Evolutionary conservation across 352 stramenopile genomes (phyloP).

Genomic region (Pythium phragmiticola): DNA sequence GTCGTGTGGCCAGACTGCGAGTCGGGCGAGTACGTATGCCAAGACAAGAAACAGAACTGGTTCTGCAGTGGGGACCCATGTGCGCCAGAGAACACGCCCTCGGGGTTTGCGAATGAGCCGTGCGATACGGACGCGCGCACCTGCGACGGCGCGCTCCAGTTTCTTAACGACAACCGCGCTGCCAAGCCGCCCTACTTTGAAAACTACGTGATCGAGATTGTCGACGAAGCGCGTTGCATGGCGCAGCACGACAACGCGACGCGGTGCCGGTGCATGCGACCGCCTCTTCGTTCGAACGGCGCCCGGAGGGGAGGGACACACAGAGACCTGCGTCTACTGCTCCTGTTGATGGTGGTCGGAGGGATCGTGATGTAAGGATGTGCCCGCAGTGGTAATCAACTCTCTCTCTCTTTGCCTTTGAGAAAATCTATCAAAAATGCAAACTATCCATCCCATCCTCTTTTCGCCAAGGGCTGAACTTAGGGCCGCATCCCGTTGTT

Average conservation of each 20-base stretch:
- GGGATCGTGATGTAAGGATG: neutral
- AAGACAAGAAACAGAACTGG: slow-evolving; percentile 42
- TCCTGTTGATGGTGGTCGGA: neutral
- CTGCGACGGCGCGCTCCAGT: slow-evolving; percentile 57
- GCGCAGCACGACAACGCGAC: slow-evolving; percentile 33
- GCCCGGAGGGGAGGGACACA: neutral
- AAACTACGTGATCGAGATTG: slow-evolving; percentile 65
- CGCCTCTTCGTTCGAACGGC: slow-evolving; percentile 24
- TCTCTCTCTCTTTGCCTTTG: neutral
- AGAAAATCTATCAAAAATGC: slow-evolving; percentile 18
- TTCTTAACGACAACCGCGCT: slow-evolving; percentile 76
- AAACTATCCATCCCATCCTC: neutral
- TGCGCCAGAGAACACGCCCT: slow-evolving; percentile 37
- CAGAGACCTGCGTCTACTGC: neutral
- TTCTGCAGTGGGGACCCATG: slow-evolving; percentile 55
- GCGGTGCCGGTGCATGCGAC: slow-evolving; percentile 48
- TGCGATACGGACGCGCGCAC: slow-evolving; percentile 56
- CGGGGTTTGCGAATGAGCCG: slow-evolving; percentile 56
- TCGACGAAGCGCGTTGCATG: slow-evolving; percentile 49
- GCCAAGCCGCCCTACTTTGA: slow-evolving; percentile 79
- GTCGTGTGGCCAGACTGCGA: slow-evolving; percentile 58
- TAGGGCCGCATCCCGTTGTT: slow-evolving; percentile 25
- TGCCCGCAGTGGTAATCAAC: neutral
- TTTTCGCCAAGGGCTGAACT: neutral
- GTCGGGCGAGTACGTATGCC: slow-evolving; percentile 56